Base-by-base conservation (phyloP, 441 rosid species). In the Syzygium malaccense region DNA sequence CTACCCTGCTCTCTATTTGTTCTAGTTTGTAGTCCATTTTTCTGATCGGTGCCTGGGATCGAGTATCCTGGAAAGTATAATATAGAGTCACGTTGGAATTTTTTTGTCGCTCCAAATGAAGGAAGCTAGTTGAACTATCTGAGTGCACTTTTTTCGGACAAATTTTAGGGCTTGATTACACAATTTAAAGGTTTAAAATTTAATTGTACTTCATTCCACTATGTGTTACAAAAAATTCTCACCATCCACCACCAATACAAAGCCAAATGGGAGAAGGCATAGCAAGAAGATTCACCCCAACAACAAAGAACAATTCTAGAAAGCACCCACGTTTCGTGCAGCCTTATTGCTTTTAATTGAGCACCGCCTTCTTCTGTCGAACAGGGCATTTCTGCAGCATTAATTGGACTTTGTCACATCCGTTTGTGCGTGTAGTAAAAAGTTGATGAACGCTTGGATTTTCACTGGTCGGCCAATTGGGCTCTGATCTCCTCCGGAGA, bases 1-100 rank as follows among this genome's bases (percentile, higher is more conserved):
- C 32, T 9, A 8, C 30, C 68, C 7, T 20, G 7, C 19, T n/a
- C 8, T n/a, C 13, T 1, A 14, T n/a, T 62, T 0, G 8, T 10
- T 0, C 6, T 14, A 33, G 71, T 62, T 62, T 62, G 48, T 62
- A n/a, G 19, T 32, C 30, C 30, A 62, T 14, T 1, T n/a, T 62
- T 33, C 33, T 7, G 71, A 62, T n/a, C 3, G 71, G 37, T 62
- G 33, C 33, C 23, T n/a, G 17, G 41, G 12, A 64, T 62, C 37
- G 23, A 66, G 75, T 66, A 66, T 32, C 75, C 75, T 66, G 12
- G 75, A 32, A 23, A 66, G 32, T 66, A 66, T 66, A 17, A 66
- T 17, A 66, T 32, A 45, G 9, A 45, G 75, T 66, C 18, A 41
- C 75, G 4, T 66, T 66, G 6, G 75, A 32, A 66, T 66, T 66